Conservation (phyloP, 805 yeast genomes). For the Maudiozyma pseudohumilis region DNA sequence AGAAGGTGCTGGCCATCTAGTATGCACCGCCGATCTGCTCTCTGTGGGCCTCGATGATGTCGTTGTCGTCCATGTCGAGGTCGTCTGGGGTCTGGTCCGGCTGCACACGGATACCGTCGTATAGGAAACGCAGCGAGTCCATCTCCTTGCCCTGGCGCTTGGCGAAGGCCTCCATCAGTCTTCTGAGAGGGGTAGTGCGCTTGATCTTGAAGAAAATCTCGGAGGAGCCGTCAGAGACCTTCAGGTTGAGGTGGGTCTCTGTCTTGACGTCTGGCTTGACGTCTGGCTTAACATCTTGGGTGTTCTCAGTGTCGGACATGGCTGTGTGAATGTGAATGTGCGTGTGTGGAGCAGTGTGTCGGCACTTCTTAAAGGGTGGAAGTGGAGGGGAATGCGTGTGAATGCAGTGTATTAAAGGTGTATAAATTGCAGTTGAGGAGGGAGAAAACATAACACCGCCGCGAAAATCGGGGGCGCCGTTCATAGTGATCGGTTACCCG, state of each 20-base stretch:
- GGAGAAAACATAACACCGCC: too few species aligned
- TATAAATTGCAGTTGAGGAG: too few species aligned
- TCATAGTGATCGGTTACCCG: too few species aligned
- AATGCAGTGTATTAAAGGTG: too few species aligned
- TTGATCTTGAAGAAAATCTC: slow-evolving; percentile 95
- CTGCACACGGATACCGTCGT: slow-evolving; percentile 84
- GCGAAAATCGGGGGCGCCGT: too few species aligned
- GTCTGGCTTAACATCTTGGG: slow-evolving; percentile 31
- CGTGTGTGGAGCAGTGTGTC: background rate
- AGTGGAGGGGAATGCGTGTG: background rate
- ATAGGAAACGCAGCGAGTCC: slow-evolving; percentile 74
- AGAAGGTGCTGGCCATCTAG: too few species aligned
- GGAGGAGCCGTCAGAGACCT: slow-evolving; percentile 86
- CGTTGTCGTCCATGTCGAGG: slow-evolving; percentile 90
- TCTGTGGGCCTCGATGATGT: slow-evolving; percentile 92
- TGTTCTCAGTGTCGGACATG: background rate
- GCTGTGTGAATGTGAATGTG: slow-evolving; percentile 2
- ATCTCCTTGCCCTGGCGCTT: slow-evolving; percentile 91
- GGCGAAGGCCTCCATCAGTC: slow-evolving; percentile 96
- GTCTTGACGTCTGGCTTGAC: slow-evolving; percentile 44
- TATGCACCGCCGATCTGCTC: slow-evolving; percentile 68
- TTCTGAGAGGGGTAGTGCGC: slow-evolving; percentile 80
- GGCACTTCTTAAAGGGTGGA: background rate
- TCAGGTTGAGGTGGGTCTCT: slow-evolving; percentile 83
- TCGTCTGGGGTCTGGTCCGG: slow-evolving; percentile 89